These are phyloP conservation scores for Tricholoma matsutake DNA, from an alignment of 768 basidiomycete genomes.

Conservation along the genomic window DNA sequence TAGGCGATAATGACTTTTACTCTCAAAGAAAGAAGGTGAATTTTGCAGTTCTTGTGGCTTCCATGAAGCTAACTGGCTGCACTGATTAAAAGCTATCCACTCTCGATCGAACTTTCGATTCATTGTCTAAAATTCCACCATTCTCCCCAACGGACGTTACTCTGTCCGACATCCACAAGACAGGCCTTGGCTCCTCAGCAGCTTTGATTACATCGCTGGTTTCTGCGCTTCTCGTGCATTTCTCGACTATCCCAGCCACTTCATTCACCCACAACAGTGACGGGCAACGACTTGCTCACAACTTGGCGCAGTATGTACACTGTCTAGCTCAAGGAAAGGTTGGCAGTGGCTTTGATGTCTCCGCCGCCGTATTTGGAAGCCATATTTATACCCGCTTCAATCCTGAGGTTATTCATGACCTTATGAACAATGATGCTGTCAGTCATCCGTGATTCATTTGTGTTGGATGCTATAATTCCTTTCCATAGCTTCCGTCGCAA, in stretches of 20 bases:
- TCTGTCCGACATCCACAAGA: constrained; percentile 90
- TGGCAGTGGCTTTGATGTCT: constrained; percentile 96
- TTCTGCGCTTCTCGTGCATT: constrained; percentile 77
- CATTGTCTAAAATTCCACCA: constrained; percentile 67
- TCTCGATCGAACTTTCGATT: constrained; percentile 52
- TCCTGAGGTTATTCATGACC: constrained; percentile 59
- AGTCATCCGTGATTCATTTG: constrained; percentile 14
- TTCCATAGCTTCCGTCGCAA: constrained; percentile 13
- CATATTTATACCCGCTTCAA: constrained; percentile 90
- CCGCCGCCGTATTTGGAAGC: constrained; percentile 91
- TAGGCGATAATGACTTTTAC: constrained; percentile 97
- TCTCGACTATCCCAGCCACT: constrained; percentile 53
- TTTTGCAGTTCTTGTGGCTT: not conserved
- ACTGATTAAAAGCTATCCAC: constrained; percentile 52
- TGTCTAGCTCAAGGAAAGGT: constrained; percentile 98
- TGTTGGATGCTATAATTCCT: not conserved
- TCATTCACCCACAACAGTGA: constrained; percentile 44
- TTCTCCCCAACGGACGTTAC: constrained; percentile 70
- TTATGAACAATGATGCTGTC: constrained; percentile 59
- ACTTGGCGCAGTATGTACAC: constrained; percentile 91
- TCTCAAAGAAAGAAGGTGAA: constrained; percentile 86
- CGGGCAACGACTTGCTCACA: constrained; percentile 73
- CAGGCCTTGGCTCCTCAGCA: constrained; percentile 95
- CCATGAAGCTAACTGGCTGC: not conserved
- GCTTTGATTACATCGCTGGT: constrained; percentile 95